Evolutionary conservation across 2,329 filamentous ascomycete genomes (phyloP).

Genomic region (Ascochyta pisi): DNA sequence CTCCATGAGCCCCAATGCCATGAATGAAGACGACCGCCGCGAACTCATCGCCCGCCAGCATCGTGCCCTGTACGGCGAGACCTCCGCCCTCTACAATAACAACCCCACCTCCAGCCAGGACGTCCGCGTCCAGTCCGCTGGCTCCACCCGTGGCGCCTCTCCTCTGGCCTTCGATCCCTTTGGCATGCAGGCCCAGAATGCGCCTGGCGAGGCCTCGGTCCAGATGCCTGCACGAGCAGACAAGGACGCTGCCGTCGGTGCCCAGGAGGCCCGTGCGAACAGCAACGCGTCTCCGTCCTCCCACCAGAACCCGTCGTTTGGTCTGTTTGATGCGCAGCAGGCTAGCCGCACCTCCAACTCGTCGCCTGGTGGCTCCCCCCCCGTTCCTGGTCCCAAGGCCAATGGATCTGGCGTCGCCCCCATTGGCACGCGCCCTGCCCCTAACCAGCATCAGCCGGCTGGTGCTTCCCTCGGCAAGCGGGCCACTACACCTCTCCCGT

Average conservation of each 20-base stretch:
- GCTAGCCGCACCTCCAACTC: constrained; percentile 82
- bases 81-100: constrained; percentile 70
- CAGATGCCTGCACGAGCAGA: constrained; percentile 58
- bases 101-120: constrained; percentile 72
- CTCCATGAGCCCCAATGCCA: constrained; percentile 80
- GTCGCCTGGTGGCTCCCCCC: constrained; percentile 82
- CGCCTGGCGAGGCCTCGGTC: constrained; percentile 59
- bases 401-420: constrained; percentile 77
- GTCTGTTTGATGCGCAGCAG: constrained; percentile 64
- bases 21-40: constrained; percentile 95
- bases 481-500: constrained; percentile 88
- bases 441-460: constrained; percentile 61
- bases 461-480: constrained; percentile 76
- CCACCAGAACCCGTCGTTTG: constrained; percentile 60
- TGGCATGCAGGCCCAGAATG: constrained; percentile 57
- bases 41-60: constrained; percentile 96
- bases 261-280: constrained; percentile 74
- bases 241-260: constrained; percentile 53
- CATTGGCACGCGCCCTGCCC: constrained; percentile 86
- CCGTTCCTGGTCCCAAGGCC: constrained; percentile 68
- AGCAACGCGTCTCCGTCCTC: constrained; percentile 85
- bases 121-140: constrained; percentile 64
- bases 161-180: constrained; percentile 81
- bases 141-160: constrained; percentile 73
- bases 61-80: constrained; percentile 87